Evolutionary conservation across 345 rosid species (phyloP), one percentile per base, ranked within the genome.

Genomic region (Citrus glauca): DNA sequence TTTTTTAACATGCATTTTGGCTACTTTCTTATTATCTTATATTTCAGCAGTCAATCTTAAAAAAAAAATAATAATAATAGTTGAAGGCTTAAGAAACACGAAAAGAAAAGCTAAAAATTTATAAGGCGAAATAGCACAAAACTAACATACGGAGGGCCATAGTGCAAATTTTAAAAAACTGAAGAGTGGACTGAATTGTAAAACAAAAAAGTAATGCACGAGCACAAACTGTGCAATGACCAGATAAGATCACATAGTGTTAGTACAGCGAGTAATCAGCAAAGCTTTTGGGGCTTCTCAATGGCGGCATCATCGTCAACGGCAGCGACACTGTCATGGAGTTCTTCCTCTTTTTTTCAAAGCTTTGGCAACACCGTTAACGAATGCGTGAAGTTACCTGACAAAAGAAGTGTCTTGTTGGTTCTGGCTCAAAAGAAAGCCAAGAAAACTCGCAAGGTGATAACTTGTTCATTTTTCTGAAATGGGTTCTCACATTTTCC

Each of bases 361-460:
- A 84, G 84, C 77, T 89, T 89, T 76, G 80, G 74, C 77, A 84
- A 81, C 48, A 80, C 53, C 74, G 55, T 68, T 10, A 88, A 84
- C 27, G 88, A 90, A 78, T 64, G 84, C 80, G 70, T 84, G 7
- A 87, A 84, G 74, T 42, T 88, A 33, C 69, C 83, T 7, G 88
- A 86, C 68, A 82, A 67, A 82, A 87, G 73, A 78, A 69, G 77
- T 69, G 78, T 69, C 30, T 66, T 88, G 69, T 74, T 82, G 72
- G 79, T 92, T 37, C 65, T 86, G 69, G 88, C 94, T 59, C 94
- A 91, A 79, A 95, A 91, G 88, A 95, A 95, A 84, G 87, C 90
- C 70, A 89, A 88, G 69, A 95, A 92, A 84, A 82, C 86, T 37
- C 91, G 96, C 32, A 90, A 92, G 93, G 98, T 90, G 57, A 77